Conservation (phyloP, 2,329 filamentous ascomycete genomes). For the Bipolaris zeicola region DNA sequence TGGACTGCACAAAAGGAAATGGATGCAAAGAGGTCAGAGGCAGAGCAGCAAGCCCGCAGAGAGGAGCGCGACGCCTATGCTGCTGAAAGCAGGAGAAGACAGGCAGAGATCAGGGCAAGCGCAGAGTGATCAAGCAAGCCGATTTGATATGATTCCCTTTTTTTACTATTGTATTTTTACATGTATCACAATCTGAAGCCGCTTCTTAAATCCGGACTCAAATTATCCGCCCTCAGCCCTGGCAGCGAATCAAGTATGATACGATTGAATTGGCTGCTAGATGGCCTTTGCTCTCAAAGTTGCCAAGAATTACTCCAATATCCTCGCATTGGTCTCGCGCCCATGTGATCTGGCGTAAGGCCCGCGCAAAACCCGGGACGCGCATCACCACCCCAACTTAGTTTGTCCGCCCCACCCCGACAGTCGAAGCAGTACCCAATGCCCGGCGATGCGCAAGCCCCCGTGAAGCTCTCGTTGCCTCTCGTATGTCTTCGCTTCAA, state of each 20-base stretch:
- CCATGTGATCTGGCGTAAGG: slow-evolving; percentile 37
- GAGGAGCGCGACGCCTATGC: slow-evolving; percentile 40
- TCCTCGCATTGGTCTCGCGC: not conserved
- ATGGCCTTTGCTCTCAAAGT: not conserved
- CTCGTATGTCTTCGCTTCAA: slow-evolving; percentile 57
- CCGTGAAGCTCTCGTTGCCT: slow-evolving; percentile 81
- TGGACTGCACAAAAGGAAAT: slow-evolving; percentile 45
- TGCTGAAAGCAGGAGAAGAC: slow-evolving; percentile 40
- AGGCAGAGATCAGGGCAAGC: slow-evolving; percentile 44
- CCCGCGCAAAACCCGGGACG: slow-evolving; percentile 18
- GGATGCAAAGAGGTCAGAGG: slow-evolving; percentile 37
- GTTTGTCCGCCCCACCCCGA: slow-evolving; percentile 21
- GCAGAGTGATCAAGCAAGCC: slow-evolving; percentile 24
- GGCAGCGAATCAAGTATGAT: not conserved
- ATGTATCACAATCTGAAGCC: slow-evolving; percentile 22
- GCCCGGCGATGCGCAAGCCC: slow-evolving; percentile 53
- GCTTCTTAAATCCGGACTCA: not conserved
- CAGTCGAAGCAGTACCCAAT: slow-evolving; percentile 35
- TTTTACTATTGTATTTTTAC: slow-evolving; percentile 21
- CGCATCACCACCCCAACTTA: slow-evolving; percentile 23
- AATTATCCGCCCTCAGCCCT: not conserved
- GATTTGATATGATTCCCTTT: slow-evolving; percentile 3
- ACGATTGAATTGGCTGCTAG: not conserved
- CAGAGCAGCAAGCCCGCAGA: slow-evolving; percentile 33
- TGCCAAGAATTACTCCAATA: not conserved